Base-by-base conservation (phyloP, 1,139 yeast genomes). In the Protomyces pachydermus region DNA sequence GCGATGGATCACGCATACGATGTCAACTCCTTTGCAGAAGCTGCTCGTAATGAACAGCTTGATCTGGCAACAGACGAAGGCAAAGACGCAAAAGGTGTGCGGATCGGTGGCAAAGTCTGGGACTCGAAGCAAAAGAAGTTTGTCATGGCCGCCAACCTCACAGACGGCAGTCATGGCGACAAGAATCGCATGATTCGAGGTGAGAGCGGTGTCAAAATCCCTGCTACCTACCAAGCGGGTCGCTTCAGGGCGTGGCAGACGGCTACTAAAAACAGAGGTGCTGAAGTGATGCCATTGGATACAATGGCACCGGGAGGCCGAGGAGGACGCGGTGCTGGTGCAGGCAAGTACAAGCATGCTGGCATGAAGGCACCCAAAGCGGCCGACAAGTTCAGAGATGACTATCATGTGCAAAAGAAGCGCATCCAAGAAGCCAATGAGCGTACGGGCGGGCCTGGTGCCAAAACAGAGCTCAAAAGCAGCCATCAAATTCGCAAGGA, bases 211-310 rank as follows among this genome's bases (percentile, higher is more conserved):
- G 91, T 88, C 71, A 84, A 84, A 74, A 85, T 95, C 65, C 97
- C 98, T 3, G 98, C 98, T 1, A 82, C 95, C 23, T 91, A 86
- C 77, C 82, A 89, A 72, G 86, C 96, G 3, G 99, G 99, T 64
- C 85, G 65, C 80, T 84, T 51, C 70, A 74, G 20, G 72, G 71
- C 28, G 71, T 81, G 68, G 82, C 80, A 70, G 83, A 80, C 39
- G 91, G 78, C 67, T 89, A 85, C 70, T 37, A 63, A 65, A 34
- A 62, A 67, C 32, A 61, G 62, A 3, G 67, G 66, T 8, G 66
- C 67, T n/a, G 69, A 62, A 66, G 73, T 10, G 25, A 67, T 69
- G 58, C 69, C 69, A 1, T 67, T 70, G 32, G 70, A 71, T 18
- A 74, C 74, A 25, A 76, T 74, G 56, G 71, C 73, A 2, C 70